These are phyloP conservation scores for Acanthamoeba healyi DNA, from an alignment of 208 protist genomes.

Conservation along the genomic window DNA sequence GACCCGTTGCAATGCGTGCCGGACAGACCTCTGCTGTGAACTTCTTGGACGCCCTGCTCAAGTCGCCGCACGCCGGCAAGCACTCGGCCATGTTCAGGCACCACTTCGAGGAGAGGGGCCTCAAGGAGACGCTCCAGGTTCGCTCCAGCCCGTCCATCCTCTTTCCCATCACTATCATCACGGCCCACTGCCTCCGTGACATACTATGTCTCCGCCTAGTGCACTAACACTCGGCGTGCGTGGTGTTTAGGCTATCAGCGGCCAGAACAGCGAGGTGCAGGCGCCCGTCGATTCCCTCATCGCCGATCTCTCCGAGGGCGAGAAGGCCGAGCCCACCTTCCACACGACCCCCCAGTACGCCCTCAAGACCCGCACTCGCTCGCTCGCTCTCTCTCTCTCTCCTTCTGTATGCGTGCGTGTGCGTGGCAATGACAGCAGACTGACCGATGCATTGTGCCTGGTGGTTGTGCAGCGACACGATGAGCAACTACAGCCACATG, in stretches of 20 bases:
- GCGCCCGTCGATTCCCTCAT: neutral
- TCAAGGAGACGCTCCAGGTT: slow-evolving; percentile 39
- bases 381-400: slow-evolving; percentile 1
- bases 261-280: slow-evolving; percentile 13
- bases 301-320: slow-evolving; percentile 33
- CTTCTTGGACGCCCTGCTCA: slow-evolving; percentile 51
- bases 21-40: neutral
- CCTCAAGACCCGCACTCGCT: neutral
- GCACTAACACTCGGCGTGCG: no score
- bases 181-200: no score
- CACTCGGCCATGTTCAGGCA: slow-evolving; percentile 48
- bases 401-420: neutral
- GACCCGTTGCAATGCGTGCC: neutral
- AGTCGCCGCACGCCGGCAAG: neutral
- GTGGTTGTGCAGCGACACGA: slow-evolving; percentile 16
- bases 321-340: slow-evolving; percentile 50
- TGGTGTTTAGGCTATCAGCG: neutral
- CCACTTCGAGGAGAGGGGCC: slow-evolving; percentile 21
- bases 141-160: neutral
- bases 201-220: no score
- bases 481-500: slow-evolving; percentile 67
- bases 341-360: slow-evolving; percentile 57
- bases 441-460: no score
- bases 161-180: neutral
- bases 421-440: neutral